Evolutionary conservation across 1,284 basidiomycete species (phyloP), one percentile per base, ranked within the genome.

Genomic region (Boletus smithii): DNA sequence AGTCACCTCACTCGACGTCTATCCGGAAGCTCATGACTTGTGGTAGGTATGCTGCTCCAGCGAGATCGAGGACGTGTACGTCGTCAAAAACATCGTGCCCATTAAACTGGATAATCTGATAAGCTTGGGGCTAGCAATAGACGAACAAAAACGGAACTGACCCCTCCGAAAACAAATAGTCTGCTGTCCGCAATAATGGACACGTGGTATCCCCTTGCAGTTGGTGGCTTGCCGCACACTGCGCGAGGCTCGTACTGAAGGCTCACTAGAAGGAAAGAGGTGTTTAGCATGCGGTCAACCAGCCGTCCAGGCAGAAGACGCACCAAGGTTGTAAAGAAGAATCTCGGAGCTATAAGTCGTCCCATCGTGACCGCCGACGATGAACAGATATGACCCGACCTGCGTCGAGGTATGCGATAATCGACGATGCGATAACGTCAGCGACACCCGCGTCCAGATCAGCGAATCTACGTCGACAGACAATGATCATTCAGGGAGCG

Each of bases 341-440:
- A 95, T 72, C 16, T 95, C 89, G 16, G 83, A 80, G 22, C 79
- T 81, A 66, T 95, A 97, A 36, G 82, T 73, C 17, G 74, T 71
- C 8, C 88, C 87, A 57, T 94, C 88, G 68, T 95, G 92, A 0
- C 94, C 93, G 3, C 92, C 94, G 48, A 87, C 77, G 48, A 95
- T 79, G 69, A 94, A 94, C 1, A 97, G 79, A 60, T 92, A 95
- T 2, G 90, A 92, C n/a, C 94, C 94, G 14, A 97, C 88, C 63
- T 91, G 91, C 0, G 91, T 93, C 4, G 91, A 79, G 5, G 87
- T 88, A 60, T 97, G 93, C 23, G 91, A 89, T 29, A 95, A 74
- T 9, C 92, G 81, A 50, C 85, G 81, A 62, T 89, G 79, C 20
- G 73, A 66, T 34, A 75, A 10, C 73, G 71, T 69, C 30, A 76